Percentiles rank a stretch among this genome's conserved stretches.
Conservation (phyloP, 805 yeast genomes). For the Metschnikowia anglica region DNA sequence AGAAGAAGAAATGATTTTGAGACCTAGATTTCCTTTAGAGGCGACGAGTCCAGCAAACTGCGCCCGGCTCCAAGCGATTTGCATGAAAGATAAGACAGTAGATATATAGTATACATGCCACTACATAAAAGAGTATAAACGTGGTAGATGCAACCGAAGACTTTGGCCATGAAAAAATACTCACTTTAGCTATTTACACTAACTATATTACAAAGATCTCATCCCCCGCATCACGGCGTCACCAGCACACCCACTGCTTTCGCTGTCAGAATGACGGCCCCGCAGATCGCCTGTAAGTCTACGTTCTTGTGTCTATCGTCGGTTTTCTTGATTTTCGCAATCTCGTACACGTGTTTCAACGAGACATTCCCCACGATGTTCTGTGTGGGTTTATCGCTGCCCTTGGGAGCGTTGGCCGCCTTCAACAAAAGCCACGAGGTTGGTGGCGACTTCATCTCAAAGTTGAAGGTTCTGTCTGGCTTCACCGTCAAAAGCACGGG, state of each 20-base stretch:
- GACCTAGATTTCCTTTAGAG: too few relatives aligned
- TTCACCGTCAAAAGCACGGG: constrained; percentile 82
- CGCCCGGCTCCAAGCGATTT: background rate
- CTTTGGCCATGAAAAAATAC: too few relatives aligned
- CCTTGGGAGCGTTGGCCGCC: constrained; percentile 79
- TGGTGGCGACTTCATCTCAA: constrained; percentile 88
- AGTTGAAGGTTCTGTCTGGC: constrained; percentile 89
- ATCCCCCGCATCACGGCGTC: constrained; percentile 46
- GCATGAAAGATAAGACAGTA: background rate
- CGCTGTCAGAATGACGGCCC: constrained; percentile 86
- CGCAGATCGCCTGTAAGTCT: constrained; percentile 73
- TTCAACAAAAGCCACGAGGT: constrained; percentile 82
- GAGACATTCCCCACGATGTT: constrained; percentile 62
- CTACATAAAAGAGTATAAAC: too few relatives aligned
- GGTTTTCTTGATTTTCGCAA: constrained; percentile 88
- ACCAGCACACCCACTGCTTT: constrained; percentile 83
- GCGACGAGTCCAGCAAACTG: too few relatives aligned
- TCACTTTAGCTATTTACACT: constrained; percentile 15
- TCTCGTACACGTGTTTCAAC: constrained; percentile 88
- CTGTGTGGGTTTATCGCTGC: constrained; percentile 64
- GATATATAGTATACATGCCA: background rate
- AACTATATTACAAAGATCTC: constrained; percentile 9
- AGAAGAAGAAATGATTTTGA: constrained; percentile 55
- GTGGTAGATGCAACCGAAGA: too few relatives aligned
- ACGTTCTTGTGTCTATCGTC: constrained; percentile 75